A percentile compares a stretch with the other conserved stretches of the same genome.
These are phyloP conservation scores for Hippophae tibetana DNA, from an alignment of 306 rosid species.

Conservation along the genomic window DNA sequence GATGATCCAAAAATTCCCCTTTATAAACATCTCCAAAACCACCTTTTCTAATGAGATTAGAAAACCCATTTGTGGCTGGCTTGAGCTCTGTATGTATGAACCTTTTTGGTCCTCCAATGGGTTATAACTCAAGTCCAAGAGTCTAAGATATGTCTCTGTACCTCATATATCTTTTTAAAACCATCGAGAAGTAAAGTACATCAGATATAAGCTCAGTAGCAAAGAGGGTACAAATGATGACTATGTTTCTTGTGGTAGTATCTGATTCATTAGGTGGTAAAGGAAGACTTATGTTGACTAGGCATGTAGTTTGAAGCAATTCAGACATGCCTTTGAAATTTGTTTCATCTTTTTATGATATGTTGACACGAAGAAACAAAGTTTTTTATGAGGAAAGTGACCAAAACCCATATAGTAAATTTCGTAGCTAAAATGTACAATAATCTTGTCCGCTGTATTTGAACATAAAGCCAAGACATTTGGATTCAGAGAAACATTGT, in stretches of 20 bases:
- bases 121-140: too few species aligned
- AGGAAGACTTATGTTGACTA: constrained; percentile 61
- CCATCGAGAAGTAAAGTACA: too few species aligned
- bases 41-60: constrained; percentile 59
- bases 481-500: constrained; percentile 14
- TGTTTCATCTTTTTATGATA: constrained; percentile 27
- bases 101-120: constrained; percentile 65
- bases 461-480: constrained; percentile 56
- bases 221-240: constrained; percentile 55
- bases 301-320: constrained; percentile 60
- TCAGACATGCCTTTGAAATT: constrained; percentile 64
- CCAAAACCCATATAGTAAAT: constrained; percentile 58
- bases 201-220: constrained; percentile 41
- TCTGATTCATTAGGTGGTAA: constrained; percentile 50
- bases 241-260: constrained; percentile 52
- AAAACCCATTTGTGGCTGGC: constrained; percentile 69
- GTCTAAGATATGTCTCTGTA: too few species aligned
- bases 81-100: constrained; percentile 69
- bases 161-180: too few species aligned
- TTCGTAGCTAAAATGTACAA: constrained; percentile 24
- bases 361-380: constrained; percentile 47
- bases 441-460: constrained; percentile 42
- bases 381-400: constrained; percentile 53
- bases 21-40: constrained; percentile 12
- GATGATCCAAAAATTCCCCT: constrained; percentile 69